Evolutionary conservation across 495 filamentous ascomycete genomes (phyloP).

Genomic region (Aspergillus campestris): DNA sequence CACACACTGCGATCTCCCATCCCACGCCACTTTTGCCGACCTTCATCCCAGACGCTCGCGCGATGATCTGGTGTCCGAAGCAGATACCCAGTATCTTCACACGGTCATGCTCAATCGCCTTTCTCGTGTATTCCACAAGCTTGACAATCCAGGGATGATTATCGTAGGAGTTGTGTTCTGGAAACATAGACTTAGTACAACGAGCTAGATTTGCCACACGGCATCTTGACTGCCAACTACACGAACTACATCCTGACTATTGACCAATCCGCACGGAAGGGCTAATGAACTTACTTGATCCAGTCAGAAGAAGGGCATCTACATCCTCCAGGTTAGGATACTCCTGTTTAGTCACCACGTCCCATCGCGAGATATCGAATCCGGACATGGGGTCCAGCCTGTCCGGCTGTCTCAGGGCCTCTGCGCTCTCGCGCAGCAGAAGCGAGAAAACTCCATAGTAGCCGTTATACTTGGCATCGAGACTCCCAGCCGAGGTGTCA

Average conservation of each 20-base stretch:
- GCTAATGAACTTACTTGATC: conserved; percentile 44
- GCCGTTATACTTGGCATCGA: conserved; percentile 54
- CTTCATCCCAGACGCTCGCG: conserved; percentile 58
- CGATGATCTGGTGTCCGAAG: conserved; percentile 89
- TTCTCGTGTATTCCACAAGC: conserved; percentile 61
- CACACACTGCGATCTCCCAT: conserved; percentile 75
- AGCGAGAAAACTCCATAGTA: conserved; percentile 66
- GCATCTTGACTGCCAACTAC: not conserved
- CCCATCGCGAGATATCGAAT: conserved; percentile 54
- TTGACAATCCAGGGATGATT: conserved; percentile 66
- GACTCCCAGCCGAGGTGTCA: conserved; percentile 55
- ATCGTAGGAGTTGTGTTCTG: conserved; percentile 56
- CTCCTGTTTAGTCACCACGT: conserved; percentile 50
- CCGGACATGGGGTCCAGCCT: conserved; percentile 29
- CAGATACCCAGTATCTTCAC: conserved; percentile 73
- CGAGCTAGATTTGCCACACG: not conserved
- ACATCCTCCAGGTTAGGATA: conserved; percentile 66
- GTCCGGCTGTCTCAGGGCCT: conserved; percentile 23
- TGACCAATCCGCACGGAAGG: too few relatives aligned
- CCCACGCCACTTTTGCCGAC: conserved; percentile 59
- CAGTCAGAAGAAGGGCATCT: conserved; percentile 76
- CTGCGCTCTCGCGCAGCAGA: conserved; percentile 48
- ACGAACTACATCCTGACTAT: not conserved
- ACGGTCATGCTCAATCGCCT: conserved; percentile 46
- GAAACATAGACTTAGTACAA: not conserved